Evolutionary conservation across 2,329 filamentous ascomycete genomes (phyloP), one percentile per base, ranked within the genome.

Genomic region (Scedosporium aurantiacum): DNA sequence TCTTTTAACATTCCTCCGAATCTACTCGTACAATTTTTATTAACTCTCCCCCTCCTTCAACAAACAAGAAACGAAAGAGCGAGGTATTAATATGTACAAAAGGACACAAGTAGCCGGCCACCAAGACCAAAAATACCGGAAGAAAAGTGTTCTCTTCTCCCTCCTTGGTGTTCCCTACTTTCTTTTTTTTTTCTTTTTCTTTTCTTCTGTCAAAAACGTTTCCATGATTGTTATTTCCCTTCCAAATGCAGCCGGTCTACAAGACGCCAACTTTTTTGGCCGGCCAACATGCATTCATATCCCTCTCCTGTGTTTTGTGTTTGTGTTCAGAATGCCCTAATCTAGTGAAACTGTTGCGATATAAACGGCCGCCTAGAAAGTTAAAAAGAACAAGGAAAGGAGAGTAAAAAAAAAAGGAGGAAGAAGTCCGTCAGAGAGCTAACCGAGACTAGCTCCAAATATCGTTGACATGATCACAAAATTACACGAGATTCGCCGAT

Each of bases 401-500:
- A 32, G 10, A 37, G 28, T 16, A 16, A 54, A 32, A 28, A 16
- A 28, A 8, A 32, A 50, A 37, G 16, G 5, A 43, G 6, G 12
- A 6, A 41, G 18, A 18, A 12, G 58, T 21, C 5, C 45, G 37
- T 23, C 25, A 23, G 4, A 50, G 32, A 18, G 54, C 25, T 7
- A 32, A 21, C n/a, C 18, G 27, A 23, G 16, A 18, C 23, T n/a
- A 47, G 40, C n/a, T n/a, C 45, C 7, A 52, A 27, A 40, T 40
- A 12, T 37, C 14, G 40, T 25, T 25, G 52, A 45, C 55, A 27
- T 57, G 14, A 57, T 57, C 27, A 8, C 27, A 8, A 21, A n/a
- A 16, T 61, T 61, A 61, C 16, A 57, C 59, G 32, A 61, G 37
- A 52, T 40, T 61, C 14, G 40, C 59, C 12, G 28, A 37, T 52